Base-by-base conservation (phyloP, 2,329 filamentous ascomycete species). In the Nannizzia gypsea region DNA sequence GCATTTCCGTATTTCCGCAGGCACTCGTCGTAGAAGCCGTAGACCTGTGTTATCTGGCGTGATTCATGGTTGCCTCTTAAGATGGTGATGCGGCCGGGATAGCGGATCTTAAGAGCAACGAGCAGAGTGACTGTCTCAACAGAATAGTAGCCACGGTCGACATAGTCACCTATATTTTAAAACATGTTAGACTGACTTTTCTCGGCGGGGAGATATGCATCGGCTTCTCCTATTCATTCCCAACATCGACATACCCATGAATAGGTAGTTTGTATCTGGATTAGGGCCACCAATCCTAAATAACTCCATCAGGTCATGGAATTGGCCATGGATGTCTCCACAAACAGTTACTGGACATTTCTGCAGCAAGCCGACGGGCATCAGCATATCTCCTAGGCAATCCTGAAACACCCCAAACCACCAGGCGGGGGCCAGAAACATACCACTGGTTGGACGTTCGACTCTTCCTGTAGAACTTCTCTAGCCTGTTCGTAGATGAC, bases 381-480 rank as follows among this genome's bases (percentile, higher is more conserved):
- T 56, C 34, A 56, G 54, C 24, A 55, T n/a, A 17, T 20, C n/a
- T 26, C 13, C 24, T 34, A 28, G 50, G 34, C 6, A 26, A 20
- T 8, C 8, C 22, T 22, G 9, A 13, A 36, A 36, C 31, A 36
- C 1, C 13, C 6, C 13, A n/a, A 13, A 55, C 8, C n/a, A 13
- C 17, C 54, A 56, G 59, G 56, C 42, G 59, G 61, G 61, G 44
- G 67, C 72, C 67, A 65, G 8, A 63, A 62, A 76, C 83, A 71
- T 89, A 96, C 91, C 77, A 99, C 93, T 73, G 93, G 93, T 79
- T 99, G 93, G 66, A 99, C 93, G 73, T 99, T 99, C 60, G 91
- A 96, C 78, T 99, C 93, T 59, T 96, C 90, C 77, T 96, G 90
- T 67, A 99, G 80, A 63, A 99, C 91, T 78, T 99, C 93, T 76